These are phyloP conservation scores for Cadophora malorum DNA, from an alignment of 2,329 filamentous ascomycete genomes.

Conservation along the genomic window DNA sequence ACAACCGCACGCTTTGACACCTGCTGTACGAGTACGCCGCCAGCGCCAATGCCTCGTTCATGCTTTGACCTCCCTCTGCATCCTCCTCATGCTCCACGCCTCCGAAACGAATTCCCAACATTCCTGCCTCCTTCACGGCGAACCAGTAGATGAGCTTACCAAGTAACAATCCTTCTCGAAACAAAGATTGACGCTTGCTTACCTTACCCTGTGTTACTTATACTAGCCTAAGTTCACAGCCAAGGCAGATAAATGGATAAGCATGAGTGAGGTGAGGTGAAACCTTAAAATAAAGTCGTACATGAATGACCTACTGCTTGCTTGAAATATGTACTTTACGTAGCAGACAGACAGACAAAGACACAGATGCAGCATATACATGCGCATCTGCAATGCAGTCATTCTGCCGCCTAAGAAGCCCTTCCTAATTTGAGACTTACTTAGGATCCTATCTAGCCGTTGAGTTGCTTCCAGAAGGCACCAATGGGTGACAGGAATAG, in stretches of 20 bases:
- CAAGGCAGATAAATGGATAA: background rate
- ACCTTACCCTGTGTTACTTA: background rate
- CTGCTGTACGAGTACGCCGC: background rate
- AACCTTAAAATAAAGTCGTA: conserved; percentile 1
- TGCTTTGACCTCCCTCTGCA: conserved; percentile 3
- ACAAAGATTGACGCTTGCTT: background rate
- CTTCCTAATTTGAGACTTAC: no score
- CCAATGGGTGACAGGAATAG: no score
- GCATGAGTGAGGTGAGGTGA: background rate
- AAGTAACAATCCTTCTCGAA: background rate
- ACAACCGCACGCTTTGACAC: conserved; percentile 1
- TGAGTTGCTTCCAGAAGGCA: no score
- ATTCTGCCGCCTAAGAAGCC: no score
- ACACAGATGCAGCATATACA: background rate
- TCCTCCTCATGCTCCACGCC: background rate
- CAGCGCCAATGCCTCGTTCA: background rate
- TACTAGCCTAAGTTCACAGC: background rate
- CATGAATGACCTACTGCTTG: background rate
- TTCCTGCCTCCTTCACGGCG: background rate
- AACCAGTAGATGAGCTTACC: background rate
- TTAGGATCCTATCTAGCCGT: no score
- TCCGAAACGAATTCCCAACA: background rate
- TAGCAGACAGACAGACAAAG: background rate
- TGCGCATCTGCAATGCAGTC: no score
- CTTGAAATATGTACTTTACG: background rate